Conservation (phyloP, 2,329 filamentous ascomycete species). For the Epichloe festucae region DNA sequence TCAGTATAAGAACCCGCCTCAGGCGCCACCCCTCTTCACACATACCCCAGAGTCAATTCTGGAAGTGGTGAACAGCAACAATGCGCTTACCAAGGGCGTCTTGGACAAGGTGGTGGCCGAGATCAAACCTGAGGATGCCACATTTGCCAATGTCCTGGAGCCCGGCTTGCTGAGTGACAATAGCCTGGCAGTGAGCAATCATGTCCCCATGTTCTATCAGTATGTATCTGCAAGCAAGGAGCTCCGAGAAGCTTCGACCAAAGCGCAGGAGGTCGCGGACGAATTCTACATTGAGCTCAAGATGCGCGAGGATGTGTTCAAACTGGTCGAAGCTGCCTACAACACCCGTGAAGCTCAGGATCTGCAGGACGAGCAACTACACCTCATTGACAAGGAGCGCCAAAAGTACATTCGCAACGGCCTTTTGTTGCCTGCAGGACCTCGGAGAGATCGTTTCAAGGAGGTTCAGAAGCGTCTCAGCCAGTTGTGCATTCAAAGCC, state of each 20-base stretch:
- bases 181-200: constrained; percentile 39
- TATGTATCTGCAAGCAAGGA: constrained; percentile 57
- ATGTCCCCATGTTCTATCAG: constrained; percentile 70
- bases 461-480: constrained; percentile 73
- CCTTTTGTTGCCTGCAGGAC: constrained; percentile 54
- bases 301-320: constrained; percentile 75
- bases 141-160: constrained; percentile 40
- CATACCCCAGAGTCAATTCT: constrained; percentile 59
- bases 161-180: constrained; percentile 69
- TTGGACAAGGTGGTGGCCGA: constrained; percentile 55
- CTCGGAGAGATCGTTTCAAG: constrained; percentile 67
- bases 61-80: constrained; percentile 52
- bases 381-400: constrained; percentile 65
- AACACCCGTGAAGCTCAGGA: constrained; percentile 36
- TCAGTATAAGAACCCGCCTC: constrained; percentile 61
- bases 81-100: constrained; percentile 47
- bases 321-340: constrained; percentile 46
- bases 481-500: constrained; percentile 60
- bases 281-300: constrained; percentile 65
- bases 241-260: constrained; percentile 61
- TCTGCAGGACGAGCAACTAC: constrained; percentile 55
- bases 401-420: constrained; percentile 69
- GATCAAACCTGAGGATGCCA: constrained; percentile 38
- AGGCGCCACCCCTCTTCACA: constrained; percentile 65
- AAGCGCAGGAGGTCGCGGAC: constrained; percentile 63